These are phyloP conservation scores for Auxenochlorella protothecoides DNA, from an alignment of 139 green algal species.

Conservation along the genomic window DNA sequence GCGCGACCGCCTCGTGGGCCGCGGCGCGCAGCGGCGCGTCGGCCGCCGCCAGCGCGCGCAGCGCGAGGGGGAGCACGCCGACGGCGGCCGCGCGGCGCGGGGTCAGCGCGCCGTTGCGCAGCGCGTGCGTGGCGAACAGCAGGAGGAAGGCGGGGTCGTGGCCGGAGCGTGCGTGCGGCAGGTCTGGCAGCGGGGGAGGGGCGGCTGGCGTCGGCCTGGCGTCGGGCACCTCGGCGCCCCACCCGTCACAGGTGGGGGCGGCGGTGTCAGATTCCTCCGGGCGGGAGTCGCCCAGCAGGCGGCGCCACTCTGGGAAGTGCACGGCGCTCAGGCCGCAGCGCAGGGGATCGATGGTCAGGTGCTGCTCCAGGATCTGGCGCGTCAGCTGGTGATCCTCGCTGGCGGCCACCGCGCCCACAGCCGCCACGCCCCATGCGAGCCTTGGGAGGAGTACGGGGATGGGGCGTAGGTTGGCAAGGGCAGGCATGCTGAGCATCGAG, in stretches of 20 bases:
- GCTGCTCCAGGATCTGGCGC: conserved; percentile 11
- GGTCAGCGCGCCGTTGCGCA: conserved; percentile 20
- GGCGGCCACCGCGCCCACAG: too few relatives aligned
- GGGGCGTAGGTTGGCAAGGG: too few relatives aligned
- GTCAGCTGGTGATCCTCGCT: not conserved
- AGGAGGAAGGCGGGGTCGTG: conserved; percentile 51
- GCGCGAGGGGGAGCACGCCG: conserved; percentile 39
- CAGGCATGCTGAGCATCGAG: too few relatives aligned
- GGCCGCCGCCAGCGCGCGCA: conserved; percentile 31
- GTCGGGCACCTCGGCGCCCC: not conserved
- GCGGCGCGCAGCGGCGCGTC: conserved; percentile 14
- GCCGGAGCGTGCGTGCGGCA: conserved; percentile 13
- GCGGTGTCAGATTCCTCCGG: not conserved
- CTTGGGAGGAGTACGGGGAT: too few relatives aligned
- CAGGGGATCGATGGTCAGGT: conserved; percentile 15
- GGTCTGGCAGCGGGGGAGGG: not conserved
- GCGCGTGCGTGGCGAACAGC: conserved; percentile 22
- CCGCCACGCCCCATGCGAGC: too few relatives aligned
- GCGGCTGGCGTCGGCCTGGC: not conserved
- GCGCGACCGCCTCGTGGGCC: conserved; percentile 11
- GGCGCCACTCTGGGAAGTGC: conserved; percentile 37
- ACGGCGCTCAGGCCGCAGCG: conserved; percentile 26
- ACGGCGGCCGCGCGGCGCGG: conserved; percentile 14
- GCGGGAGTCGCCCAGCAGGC: conserved; percentile 3
- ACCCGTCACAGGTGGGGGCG: not conserved